Evolutionary conservation across 1,284 basidiomycete species (phyloP), one percentile per base, ranked within the genome.

Genomic region (Ustilago trichophora): DNA sequence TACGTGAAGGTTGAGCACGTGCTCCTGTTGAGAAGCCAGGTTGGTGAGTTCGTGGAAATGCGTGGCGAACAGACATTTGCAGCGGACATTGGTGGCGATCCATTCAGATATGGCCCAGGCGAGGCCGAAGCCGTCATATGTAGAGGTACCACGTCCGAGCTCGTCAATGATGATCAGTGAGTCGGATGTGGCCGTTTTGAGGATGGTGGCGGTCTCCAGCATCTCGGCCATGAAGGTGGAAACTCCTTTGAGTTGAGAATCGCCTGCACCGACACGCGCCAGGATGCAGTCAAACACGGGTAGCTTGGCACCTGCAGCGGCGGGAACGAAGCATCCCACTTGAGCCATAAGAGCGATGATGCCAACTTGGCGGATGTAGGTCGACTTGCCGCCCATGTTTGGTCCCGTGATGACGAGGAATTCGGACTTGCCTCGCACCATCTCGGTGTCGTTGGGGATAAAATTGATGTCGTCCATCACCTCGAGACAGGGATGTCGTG

Each of bases 181-280:
- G 82, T 98, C 89, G 69, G 88, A 88, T 0, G 93, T 92, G 2
- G 96, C 94, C 31, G 91, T 79, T 76, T 91, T 87, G 40, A 98
- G 86, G 75, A 99, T 98, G 0, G 92, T 93, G 0, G 96, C 94
- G 0, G 94, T 98, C 82, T 95, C 92, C 11, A 95, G 85, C 96
- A 98, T 99, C 83, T 99, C 96, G 3, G 94, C 93, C 95, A 98
- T 98, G 81, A 98, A 99, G 0, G 96, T 99, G 25, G 92, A 96
- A 4, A 98, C 92, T 15, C 95, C 96, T 82, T 98, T 98, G 36
- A 98, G 84, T 82, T 98, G 94, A 81, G 91, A 94, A 80, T 98
- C 96, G 0, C 96, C 96, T 0, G 96, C 96, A 7, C 96, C 96
- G 1, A 99, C 95, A 72, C 96, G 87, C 52, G 95, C 96, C 4